A percentile compares a stretch with the other conserved stretches of the same genome.
Conservation (phyloP, 169 alveolate genomes). For the Plasmodium malariae region DNA sequence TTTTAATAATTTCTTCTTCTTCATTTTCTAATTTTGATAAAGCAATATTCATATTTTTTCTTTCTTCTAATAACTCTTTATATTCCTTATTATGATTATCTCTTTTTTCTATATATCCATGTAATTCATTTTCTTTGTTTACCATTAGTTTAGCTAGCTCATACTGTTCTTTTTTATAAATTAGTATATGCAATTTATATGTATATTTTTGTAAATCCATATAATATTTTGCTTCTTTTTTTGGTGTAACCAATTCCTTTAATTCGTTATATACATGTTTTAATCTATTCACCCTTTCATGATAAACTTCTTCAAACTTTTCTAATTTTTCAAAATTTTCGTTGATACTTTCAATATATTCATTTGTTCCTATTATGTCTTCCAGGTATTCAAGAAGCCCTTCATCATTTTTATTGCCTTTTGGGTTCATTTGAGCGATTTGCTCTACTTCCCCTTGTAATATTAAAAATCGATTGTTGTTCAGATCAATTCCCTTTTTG, state of each 20-base stretch:
- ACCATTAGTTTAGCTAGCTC: constrained; percentile 59
- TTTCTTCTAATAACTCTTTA: constrained; percentile 78
- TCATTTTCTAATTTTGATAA: constrained; percentile 82
- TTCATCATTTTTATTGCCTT: constrained; percentile 93
- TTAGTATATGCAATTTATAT: constrained; percentile 67
- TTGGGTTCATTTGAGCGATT: constrained; percentile 98
- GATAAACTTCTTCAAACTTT: constrained; percentile 85
- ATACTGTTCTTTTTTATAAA: constrained; percentile 78
- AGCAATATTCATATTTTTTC: constrained; percentile 79
- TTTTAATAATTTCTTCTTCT: constrained; percentile 77
- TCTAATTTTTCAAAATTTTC: constrained; percentile 84
- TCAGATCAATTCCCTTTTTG: constrained; percentile 95
- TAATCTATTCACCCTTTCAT: constrained; percentile 85
- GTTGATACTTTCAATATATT: constrained; percentile 84
- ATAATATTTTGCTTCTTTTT: constrained; percentile 85
- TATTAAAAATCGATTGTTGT: constrained; percentile 94
- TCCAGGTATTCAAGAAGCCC: constrained; percentile 98
- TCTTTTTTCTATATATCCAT: constrained; percentile 44
- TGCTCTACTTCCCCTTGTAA: constrained; percentile 99
- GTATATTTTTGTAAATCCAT: constrained; percentile 82
- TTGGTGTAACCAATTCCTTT: constrained; percentile 86
- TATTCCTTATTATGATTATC: constrained; percentile 59
- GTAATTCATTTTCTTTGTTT: constrained; percentile 78
- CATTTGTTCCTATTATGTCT: constrained; percentile 96
- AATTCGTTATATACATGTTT: constrained; percentile 89